These are phyloP conservation scores for Penstemon barbatus DNA, from an alignment of 257 asterid species.

Conservation along the genomic window DNA sequence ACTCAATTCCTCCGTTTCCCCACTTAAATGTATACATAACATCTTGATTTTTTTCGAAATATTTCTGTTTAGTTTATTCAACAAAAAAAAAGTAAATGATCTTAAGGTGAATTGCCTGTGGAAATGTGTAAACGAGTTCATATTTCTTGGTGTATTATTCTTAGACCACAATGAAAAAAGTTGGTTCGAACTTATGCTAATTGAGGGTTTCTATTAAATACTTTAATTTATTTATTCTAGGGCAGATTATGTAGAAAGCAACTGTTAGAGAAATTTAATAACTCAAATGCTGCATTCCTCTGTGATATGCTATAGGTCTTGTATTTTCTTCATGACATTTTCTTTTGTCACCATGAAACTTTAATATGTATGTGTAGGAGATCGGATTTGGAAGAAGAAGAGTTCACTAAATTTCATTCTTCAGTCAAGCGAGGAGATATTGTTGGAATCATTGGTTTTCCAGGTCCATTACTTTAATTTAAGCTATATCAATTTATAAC, in stretches of 20 bases:
- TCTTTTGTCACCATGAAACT: no score
- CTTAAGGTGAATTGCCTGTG: no score
- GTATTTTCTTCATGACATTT: background rate
- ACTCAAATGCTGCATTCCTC: background rate
- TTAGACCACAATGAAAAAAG: background rate
- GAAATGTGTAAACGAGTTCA: no score
- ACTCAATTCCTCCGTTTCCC: background rate
- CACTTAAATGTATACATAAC: no score
- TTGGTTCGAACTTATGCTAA: background rate
- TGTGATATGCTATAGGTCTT: background rate
- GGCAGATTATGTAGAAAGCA: no score
- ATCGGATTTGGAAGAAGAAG: slow-evolving; percentile 60
- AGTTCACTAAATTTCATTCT: slow-evolving; percentile 61
- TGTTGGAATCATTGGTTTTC: slow-evolving; percentile 81
- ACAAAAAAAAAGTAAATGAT: no score
- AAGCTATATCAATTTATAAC: background rate
- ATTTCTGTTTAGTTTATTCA: no score
- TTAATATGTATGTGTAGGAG: slow-evolving; percentile 42
- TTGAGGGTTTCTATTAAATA: background rate
- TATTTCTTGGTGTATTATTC: no score
- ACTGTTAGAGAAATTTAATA: no score
- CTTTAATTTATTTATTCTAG: no score
- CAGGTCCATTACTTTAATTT: slow-evolving; percentile 52
- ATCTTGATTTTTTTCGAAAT: no score
- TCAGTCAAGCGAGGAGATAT: slow-evolving; percentile 86